Evolutionary conservation across 345 rosid species (phyloP).

Genomic region (Toxicodendron radicans): DNA sequence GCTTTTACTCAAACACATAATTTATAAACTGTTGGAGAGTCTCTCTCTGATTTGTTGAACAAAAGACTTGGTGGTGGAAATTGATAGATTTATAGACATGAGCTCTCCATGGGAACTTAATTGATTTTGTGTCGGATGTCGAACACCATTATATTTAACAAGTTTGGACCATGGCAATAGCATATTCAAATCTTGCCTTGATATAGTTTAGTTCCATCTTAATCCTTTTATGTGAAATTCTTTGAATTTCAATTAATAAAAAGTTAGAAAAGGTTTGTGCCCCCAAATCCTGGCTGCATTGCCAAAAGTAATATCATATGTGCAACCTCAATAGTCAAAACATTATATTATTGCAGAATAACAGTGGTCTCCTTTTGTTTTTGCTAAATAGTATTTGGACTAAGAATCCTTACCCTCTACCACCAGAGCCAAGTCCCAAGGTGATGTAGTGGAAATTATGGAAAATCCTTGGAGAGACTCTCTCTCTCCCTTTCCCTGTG

Average conservation of each 20-base stretch:
- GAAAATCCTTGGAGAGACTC: too few relatives aligned
- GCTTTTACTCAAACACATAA: neutral
- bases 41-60: neutral
- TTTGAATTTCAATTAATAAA: neutral
- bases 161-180: neutral
- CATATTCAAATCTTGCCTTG: neutral
- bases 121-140: neutral
- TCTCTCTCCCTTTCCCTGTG: too few relatives aligned
- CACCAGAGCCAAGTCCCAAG: too few relatives aligned
- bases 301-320: neutral
- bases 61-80: neutral
- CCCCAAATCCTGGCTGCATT: neutral
- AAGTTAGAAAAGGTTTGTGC: neutral
- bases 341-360: too few relatives aligned
- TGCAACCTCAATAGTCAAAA: too few relatives aligned
- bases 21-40: too few relatives aligned
- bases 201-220: neutral
- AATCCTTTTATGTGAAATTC: neutral
- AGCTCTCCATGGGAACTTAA: neutral
- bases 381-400: too few relatives aligned
- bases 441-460: too few relatives aligned
- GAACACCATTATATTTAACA: too few relatives aligned
- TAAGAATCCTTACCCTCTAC: too few relatives aligned
- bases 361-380: too few relatives aligned
- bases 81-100: neutral